These are phyloP conservation scores for Jasminum sambac DNA, from an alignment of 257 asterid genomes.

Conservation along the genomic window DNA sequence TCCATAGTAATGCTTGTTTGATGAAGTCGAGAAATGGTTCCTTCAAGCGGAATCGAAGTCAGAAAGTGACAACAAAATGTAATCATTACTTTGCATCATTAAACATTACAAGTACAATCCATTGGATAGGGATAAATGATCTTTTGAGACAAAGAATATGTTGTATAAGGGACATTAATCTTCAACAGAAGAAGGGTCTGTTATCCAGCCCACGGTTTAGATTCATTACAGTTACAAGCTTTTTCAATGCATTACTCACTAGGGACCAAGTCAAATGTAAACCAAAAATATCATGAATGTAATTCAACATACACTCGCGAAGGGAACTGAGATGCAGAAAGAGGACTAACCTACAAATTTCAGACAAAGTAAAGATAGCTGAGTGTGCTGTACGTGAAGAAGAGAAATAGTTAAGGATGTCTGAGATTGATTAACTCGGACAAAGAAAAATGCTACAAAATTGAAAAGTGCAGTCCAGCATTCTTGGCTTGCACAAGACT, in stretches of 20 bases:
- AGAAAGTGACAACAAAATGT: too few species aligned
- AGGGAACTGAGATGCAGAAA: not conserved
- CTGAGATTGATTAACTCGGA: not conserved
- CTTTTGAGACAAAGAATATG: not conserved
- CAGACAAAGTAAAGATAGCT: not conserved
- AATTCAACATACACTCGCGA: not conserved
- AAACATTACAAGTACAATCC: too few species aligned
- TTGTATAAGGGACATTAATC: not conserved
- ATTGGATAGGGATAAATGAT: not conserved
- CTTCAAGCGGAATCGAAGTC: too few species aligned
- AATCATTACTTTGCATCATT: too few species aligned
- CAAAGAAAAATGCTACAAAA: not conserved
- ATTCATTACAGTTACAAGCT: not conserved
- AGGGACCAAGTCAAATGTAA: not conserved
- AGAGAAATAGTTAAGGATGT: not conserved
- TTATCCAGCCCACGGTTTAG: not conserved
- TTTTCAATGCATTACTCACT: not conserved
- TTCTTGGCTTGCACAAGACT: slow-evolving; percentile 19
- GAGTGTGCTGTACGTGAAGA: not conserved
- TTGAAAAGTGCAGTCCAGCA: not conserved
- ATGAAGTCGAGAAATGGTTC: too few species aligned
- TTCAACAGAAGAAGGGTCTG: not conserved
- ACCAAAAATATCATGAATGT: not conserved
- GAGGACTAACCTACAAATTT: not conserved
- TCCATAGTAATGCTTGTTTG: too few species aligned